phyloP scores from a whole-genome alignment of 345 rosid genomes.

The Tarenaya hassleriana region DNA sequence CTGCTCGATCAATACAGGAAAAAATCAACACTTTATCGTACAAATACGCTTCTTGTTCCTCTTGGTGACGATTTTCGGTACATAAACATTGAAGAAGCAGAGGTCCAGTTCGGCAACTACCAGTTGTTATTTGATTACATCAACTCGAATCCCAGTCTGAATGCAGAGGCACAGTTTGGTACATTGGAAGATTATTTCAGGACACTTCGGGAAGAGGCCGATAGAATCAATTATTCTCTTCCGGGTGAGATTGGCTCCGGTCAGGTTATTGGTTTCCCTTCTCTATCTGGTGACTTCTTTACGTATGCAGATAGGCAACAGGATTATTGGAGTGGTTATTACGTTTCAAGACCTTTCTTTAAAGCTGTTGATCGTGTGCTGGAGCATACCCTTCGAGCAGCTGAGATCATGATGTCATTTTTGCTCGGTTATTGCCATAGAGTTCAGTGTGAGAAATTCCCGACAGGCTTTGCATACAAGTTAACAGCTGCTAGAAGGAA shows the following conservation, averaged over 20 bases:
- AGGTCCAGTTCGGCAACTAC: constrained; percentile 90
- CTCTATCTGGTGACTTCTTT: constrained; percentile 94
- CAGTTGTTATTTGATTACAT: constrained; percentile 84
- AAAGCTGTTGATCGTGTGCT: constrained; percentile 96
- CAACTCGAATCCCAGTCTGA: constrained; percentile 76
- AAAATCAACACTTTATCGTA: constrained; percentile 76
- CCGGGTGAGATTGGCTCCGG: constrained; percentile 80
- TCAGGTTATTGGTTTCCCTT: constrained; percentile 82
- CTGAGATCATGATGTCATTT: constrained; percentile 85
- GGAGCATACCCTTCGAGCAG: constrained; percentile 82
- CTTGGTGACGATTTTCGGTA: constrained; percentile 99
- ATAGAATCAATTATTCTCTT: constrained; percentile 69
- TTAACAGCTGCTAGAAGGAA: constrained; percentile 94
- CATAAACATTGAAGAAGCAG: constrained; percentile 74
- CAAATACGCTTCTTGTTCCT: constrained; percentile 89
- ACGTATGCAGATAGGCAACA: constrained; percentile 90
- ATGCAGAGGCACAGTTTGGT: constrained; percentile 86
- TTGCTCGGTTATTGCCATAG: constrained; percentile 85
- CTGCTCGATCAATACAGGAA: constrained; percentile 93
- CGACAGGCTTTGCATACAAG: constrained; percentile 65
- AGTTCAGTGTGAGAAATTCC: constrained; percentile 77
- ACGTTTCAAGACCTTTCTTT: constrained; percentile 94
- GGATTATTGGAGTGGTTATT: constrained; percentile 99
- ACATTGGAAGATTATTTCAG: constrained; percentile 86
- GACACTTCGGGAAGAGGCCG: constrained; percentile 76